These are phyloP conservation scores for Vigna trinervia DNA, from an alignment of 306 rosid species.

Conservation along the genomic window DNA sequence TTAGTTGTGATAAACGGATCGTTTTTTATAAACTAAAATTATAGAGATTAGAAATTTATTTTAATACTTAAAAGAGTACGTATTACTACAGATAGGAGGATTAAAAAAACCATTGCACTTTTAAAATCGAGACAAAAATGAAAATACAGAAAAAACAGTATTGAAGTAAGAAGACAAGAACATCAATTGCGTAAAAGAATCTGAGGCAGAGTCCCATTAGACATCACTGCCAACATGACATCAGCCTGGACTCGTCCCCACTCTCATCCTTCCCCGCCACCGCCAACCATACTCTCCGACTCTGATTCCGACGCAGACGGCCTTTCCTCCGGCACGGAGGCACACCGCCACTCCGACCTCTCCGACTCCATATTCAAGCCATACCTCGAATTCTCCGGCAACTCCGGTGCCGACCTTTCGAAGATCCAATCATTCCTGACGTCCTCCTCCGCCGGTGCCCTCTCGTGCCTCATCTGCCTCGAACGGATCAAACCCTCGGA, in stretches of 20 bases:
- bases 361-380: slow-evolving; percentile 79
- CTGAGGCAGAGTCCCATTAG: background rate
- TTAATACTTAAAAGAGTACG: too few relatives aligned
- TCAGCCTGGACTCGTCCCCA: background rate
- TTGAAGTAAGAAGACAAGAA: background rate
- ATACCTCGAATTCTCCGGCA: slow-evolving; percentile 75
- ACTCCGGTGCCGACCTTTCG: slow-evolving; percentile 71
- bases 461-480: slow-evolving; percentile 90
- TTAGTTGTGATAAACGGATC: too few relatives aligned
- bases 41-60: too few relatives aligned
- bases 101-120: background rate
- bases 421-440: slow-evolving; percentile 93
- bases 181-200: background rate
- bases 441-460: slow-evolving; percentile 93
- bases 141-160: background rate
- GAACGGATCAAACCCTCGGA: slow-evolving; percentile 84
- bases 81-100: too few relatives aligned
- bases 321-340: slow-evolving; percentile 46
- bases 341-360: slow-evolving; percentile 75
- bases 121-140: background rate
- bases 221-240: slow-evolving; percentile 16
- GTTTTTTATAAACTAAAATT: too few relatives aligned
- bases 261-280: slow-evolving; percentile 23
- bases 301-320: slow-evolving; percentile 66
- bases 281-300: slow-evolving; percentile 35